Percentiles rank a stretch among this genome's conserved stretches.
These are phyloP conservation scores for Solidago caesia DNA, from an alignment of 129 eudicot genomes.

Conservation along the genomic window DNA sequence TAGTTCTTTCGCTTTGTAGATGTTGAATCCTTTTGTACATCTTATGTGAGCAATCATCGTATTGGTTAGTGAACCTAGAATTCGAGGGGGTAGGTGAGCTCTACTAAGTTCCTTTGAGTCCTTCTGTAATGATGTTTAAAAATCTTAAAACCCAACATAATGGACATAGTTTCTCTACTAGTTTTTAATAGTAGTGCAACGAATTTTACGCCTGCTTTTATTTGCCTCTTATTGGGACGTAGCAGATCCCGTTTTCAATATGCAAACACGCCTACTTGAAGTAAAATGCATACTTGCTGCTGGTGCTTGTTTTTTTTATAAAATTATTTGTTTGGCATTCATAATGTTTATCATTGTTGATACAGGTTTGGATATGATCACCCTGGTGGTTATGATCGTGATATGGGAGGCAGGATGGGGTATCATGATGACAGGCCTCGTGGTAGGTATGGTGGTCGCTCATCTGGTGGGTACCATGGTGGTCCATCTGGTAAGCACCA, in stretches of 20 bases:
- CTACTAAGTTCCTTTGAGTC: not conserved
- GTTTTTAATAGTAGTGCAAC: not conserved
- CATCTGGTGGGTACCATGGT: constrained; percentile 77
- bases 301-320: not conserved
- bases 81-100: not conserved
- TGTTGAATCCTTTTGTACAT: not conserved
- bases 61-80: not conserved
- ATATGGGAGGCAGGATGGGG: constrained; percentile 75
- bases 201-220: not conserved
- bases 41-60: not conserved
- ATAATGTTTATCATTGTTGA: constrained; percentile 12
- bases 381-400: constrained; percentile 85
- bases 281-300: not conserved
- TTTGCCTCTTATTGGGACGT: not conserved
- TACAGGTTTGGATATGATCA: constrained; percentile 87
- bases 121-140: not conserved
- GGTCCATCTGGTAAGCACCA: constrained; percentile 62
- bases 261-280: constrained; percentile 5
- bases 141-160: not conserved
- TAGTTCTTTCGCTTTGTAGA: not conserved
- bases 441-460: constrained; percentile 82
- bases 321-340: constrained; percentile 7
- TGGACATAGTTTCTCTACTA: not conserved
- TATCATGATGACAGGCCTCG: constrained; percentile 87
- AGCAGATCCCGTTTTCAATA: not conserved